phyloP scores from a whole-genome alignment of 2,329 filamentous ascomycete species.

The Diaporthe australafricana region DNA sequence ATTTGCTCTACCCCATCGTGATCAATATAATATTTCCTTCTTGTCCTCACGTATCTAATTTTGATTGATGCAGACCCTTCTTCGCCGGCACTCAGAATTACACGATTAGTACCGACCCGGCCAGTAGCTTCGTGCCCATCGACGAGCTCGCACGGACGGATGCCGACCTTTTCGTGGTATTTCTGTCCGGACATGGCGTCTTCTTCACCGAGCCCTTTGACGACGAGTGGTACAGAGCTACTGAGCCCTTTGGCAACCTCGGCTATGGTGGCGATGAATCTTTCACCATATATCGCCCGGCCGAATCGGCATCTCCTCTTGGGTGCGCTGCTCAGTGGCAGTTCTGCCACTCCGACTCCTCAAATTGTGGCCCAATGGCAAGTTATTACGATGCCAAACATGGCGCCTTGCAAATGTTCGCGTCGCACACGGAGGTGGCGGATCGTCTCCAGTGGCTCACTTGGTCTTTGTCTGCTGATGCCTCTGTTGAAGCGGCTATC shows the following conservation, averaged over 20 bases:
- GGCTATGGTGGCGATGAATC: background rate
- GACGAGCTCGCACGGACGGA: background rate
- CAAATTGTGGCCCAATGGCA: background rate
- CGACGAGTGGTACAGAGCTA: constrained; percentile 2
- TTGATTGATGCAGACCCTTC: no score
- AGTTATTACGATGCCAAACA: background rate
- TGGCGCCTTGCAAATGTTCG: no score
- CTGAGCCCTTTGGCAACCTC: background rate
- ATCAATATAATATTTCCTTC: no score
- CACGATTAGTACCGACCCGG: background rate
- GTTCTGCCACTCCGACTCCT: background rate
- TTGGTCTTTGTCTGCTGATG: background rate
- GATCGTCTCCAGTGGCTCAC: background rate
- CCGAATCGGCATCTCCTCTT: background rate
- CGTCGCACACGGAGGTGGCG: no score
- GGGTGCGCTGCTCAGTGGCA: constrained; percentile 9
- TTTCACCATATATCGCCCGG: background rate
- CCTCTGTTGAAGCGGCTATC: background rate
- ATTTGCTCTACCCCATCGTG: no score
- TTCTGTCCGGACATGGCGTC: background rate
- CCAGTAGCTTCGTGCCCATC: background rate
- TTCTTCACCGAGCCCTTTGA: background rate
- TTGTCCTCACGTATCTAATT: no score
- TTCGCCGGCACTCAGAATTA: background rate
- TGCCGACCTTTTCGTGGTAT: background rate